Conservation (phyloP, 768 basidiomycete species). For the Clavaria fumosa region DNA sequence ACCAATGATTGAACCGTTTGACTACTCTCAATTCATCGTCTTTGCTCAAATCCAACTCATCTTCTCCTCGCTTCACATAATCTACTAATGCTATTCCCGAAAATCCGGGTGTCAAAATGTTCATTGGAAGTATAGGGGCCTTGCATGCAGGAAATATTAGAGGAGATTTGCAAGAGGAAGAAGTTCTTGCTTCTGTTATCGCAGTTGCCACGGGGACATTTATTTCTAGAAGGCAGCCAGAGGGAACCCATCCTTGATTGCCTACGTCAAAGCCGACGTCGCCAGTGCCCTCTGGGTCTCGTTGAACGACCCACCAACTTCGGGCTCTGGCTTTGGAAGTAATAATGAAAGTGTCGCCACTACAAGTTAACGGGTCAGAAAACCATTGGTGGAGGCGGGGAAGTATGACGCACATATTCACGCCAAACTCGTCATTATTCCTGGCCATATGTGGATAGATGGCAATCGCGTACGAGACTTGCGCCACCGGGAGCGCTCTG, state of each 20-base stretch:
- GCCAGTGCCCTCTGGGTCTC: constrained; percentile 77
- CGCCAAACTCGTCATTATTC: constrained; percentile 97
- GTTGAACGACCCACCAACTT: constrained; percentile 99
- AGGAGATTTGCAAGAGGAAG: constrained; percentile 22
- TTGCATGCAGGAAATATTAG: constrained; percentile 30
- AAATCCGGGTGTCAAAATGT: constrained; percentile 95
- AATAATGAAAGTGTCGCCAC: constrained; percentile 89
- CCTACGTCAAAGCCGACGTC: constrained; percentile 58
- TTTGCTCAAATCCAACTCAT: constrained; percentile 79
- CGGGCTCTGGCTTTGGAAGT: constrained; percentile 87
- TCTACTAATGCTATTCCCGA: constrained; percentile 95
- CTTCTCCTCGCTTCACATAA: constrained; percentile 84
- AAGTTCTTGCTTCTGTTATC: constrained; percentile 46
- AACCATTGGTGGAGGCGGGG: constrained; percentile 2
- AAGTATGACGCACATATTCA: constrained; percentile 58
- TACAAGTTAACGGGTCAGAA: constrained; percentile 17
- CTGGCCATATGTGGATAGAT: constrained; percentile 99
- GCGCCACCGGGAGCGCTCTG: constrained; percentile 27
- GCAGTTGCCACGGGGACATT: constrained; percentile 81
- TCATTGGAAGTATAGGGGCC: constrained; percentile 76
- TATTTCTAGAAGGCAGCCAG: constrained; percentile 90
- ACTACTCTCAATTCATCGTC: constrained; percentile 86
- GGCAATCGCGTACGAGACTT: constrained; percentile 87
- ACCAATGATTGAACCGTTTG: constrained; percentile 98
- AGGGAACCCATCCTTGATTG: constrained; percentile 95